These are phyloP conservation scores for Neurospora tetrasperma DNA, from an alignment of 495 filamentous ascomycete genomes.

Conservation along the genomic window DNA sequence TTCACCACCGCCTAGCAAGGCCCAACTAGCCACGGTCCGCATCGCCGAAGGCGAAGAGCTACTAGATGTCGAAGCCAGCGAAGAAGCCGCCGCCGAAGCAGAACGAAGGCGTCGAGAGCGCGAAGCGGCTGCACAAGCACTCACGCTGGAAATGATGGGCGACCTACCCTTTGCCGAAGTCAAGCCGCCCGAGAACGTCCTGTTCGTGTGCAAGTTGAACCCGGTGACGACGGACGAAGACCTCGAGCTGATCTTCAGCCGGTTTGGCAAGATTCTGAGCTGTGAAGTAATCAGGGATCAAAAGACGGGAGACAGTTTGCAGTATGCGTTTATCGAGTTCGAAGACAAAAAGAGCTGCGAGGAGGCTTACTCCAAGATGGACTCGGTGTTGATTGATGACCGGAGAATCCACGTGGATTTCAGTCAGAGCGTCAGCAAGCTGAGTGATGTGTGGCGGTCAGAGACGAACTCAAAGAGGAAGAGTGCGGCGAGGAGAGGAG, in stretches of 20 bases:
- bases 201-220: slow-evolving; percentile 98
- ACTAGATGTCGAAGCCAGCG: slow-evolving; percentile 48
- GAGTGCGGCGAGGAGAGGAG: slow-evolving; percentile 40
- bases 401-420: slow-evolving; percentile 98
- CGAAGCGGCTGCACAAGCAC: slow-evolving; percentile 85
- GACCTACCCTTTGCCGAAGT: slow-evolving; percentile 97
- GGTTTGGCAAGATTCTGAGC: slow-evolving; percentile 88
- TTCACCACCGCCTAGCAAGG: slow-evolving; percentile 73
- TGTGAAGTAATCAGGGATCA: slow-evolving; percentile 96
- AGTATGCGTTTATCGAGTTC: slow-evolving; percentile 98
- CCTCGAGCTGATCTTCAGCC: slow-evolving; percentile 88
- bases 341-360: slow-evolving; percentile 87
- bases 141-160: slow-evolving; percentile 96
- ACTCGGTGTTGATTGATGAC: slow-evolving; percentile 90
- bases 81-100: slow-evolving; percentile 65
- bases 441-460: slow-evolving; percentile 84
- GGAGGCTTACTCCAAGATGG: slow-evolving; percentile 97
- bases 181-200: slow-evolving; percentile 91
- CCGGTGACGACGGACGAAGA: slow-evolving; percentile 94
- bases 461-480: slow-evolving; percentile 78
- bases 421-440: slow-evolving; percentile 85
- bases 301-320: slow-evolving; percentile 86
- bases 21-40: slow-evolving; percentile 80
- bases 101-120: slow-evolving; percentile 77
- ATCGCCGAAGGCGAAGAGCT: slow-evolving; percentile 84